These are phyloP conservation scores for Cercospora zeina DNA, from an alignment of 2,329 filamentous ascomycete genomes.

Conservation along the genomic window DNA sequence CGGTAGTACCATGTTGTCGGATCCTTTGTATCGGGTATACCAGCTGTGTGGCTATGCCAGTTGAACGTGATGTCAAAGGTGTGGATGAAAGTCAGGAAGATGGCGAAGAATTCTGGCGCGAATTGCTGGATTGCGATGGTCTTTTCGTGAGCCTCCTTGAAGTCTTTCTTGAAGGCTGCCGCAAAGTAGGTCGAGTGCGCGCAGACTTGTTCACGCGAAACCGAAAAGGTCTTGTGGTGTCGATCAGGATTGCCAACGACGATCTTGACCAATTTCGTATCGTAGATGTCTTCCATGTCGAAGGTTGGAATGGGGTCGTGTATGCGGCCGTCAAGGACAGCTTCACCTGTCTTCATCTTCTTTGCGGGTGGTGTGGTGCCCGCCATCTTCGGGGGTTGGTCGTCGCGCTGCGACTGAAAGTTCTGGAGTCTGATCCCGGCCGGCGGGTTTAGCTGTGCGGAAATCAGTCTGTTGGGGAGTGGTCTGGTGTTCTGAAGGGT, in stretches of 20 bases:
- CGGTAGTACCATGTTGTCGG: not conserved
- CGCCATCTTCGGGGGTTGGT: not conserved
- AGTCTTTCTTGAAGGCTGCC: conserved; percentile 1
- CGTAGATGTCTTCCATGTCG: conserved; percentile 2
- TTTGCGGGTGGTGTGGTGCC: not conserved
- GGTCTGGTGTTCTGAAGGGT: not conserved
- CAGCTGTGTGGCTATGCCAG: not conserved
- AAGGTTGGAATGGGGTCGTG: conserved; percentile 3
- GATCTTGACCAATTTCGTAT: not conserved
- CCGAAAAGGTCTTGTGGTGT: not conserved
- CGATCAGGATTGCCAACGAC: not conserved
- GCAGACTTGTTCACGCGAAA: conserved; percentile 3
- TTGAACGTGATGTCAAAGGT: not conserved
- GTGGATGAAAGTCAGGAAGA: conserved; percentile 6
- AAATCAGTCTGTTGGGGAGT: not conserved
- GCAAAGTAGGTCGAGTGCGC: conserved; percentile 3
- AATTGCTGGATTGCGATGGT: not conserved
- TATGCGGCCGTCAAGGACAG: not conserved
- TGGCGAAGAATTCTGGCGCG: not conserved
- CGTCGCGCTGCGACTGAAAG: not conserved
- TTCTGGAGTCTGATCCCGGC: not conserved
- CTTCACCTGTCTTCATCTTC: not conserved
- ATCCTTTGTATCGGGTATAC: not conserved
- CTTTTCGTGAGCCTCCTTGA: not conserved
- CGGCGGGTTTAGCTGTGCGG: not conserved